Evolutionary conservation across 495 filamentous ascomycete genomes (phyloP).

Genomic region (Neurospora intermedia): DNA sequence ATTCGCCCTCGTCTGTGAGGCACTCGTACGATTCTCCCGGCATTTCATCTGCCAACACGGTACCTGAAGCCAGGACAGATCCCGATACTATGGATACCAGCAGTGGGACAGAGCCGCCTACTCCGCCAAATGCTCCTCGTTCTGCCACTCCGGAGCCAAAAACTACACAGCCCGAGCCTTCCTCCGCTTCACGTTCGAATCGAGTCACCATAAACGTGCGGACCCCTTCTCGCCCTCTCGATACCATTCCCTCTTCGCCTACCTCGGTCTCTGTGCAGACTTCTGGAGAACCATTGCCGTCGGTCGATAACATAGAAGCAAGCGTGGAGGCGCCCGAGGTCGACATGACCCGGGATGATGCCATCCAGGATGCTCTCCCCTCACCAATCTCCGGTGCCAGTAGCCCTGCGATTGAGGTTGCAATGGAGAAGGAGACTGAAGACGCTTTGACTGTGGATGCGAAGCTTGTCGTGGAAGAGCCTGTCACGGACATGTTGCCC

Average conservation of each 20-base stretch:
- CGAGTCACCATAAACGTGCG: constrained; percentile 45
- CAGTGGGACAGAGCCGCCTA: constrained; percentile 23
- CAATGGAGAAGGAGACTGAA: constrained; percentile 25
- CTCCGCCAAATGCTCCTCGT: constrained; percentile 10
- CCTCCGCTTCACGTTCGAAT: constrained; percentile 31
- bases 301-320: constrained; percentile 21
- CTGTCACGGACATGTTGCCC: constrained; percentile 18
- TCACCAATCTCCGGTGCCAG: constrained; percentile 27
- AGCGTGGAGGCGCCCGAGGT: constrained; percentile 34
- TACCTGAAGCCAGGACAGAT: constrained; percentile 16
- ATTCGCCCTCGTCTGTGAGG: constrained; percentile 11
- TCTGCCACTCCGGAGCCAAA: constrained; percentile 29
- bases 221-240: constrained; percentile 26
- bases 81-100: constrained; percentile 23
- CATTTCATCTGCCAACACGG: constrained; percentile 13
- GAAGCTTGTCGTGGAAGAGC: constrained; percentile 1
- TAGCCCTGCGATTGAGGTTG: constrained; percentile 27
- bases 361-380: constrained; percentile 17
- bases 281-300: constrained; percentile 6
- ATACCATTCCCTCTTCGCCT: constrained; percentile 34
- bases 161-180: constrained; percentile 16
- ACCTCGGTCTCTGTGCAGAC: constrained; percentile 30
- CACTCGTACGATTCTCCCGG: constrained; percentile 13
- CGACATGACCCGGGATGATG: constrained; percentile 22
- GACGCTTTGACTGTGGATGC: constrained; percentile 11